phyloP scores from a whole-genome alignment of 1,139 yeast genomes.

The Suhomyces ambrosiae region DNA sequence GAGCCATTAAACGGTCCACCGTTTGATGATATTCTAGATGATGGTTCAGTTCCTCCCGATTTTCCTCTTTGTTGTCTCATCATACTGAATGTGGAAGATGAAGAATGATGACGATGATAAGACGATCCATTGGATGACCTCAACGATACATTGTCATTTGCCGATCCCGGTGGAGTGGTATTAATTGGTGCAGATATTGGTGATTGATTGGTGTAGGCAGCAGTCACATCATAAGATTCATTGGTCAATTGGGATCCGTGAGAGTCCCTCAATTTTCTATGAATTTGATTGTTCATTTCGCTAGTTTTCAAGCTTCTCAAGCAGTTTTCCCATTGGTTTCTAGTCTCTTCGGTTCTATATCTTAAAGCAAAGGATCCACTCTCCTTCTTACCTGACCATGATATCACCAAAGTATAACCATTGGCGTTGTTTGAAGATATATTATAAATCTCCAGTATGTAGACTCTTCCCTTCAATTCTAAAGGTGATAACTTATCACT shows the following conservation, averaged over 20 bases:
- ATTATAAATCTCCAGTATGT: conserved; percentile 65
- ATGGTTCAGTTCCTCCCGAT: conserved; percentile 21
- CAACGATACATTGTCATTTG: conserved; percentile 22
- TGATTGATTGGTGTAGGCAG: conserved; percentile 17
- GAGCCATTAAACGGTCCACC: conserved; percentile 9
- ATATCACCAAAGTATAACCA: conserved; percentile 62
- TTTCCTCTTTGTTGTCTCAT: conserved; percentile 39
- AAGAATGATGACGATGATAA: conserved; percentile 45
- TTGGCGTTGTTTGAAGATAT: conserved; percentile 41
- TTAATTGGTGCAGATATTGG: conserved; percentile 14
- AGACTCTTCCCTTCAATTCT: conserved; percentile 70
- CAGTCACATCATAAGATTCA: conserved; percentile 31
- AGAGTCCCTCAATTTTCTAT: conserved; percentile 43
- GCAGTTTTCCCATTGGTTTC: conserved; percentile 72
- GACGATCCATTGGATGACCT: conserved; percentile 35
- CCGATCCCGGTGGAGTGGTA: conserved; percentile 11
- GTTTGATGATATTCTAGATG: conserved; percentile 15
- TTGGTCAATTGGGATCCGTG: conserved; percentile 33
- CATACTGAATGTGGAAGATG: conserved; percentile 50
- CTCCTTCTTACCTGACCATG: conserved; percentile 82
- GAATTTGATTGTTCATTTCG: conserved; percentile 47
- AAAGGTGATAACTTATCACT: conserved; percentile 35
- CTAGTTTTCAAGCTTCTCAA: conserved; percentile 46
- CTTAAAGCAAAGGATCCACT: conserved; percentile 72
- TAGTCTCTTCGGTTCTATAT: conserved; percentile 68